Evolutionary conservation across 352 stramenopile species (phyloP), one percentile per base, ranked within the genome.

Genomic region (Globisporangium cylindrosporum): DNA sequence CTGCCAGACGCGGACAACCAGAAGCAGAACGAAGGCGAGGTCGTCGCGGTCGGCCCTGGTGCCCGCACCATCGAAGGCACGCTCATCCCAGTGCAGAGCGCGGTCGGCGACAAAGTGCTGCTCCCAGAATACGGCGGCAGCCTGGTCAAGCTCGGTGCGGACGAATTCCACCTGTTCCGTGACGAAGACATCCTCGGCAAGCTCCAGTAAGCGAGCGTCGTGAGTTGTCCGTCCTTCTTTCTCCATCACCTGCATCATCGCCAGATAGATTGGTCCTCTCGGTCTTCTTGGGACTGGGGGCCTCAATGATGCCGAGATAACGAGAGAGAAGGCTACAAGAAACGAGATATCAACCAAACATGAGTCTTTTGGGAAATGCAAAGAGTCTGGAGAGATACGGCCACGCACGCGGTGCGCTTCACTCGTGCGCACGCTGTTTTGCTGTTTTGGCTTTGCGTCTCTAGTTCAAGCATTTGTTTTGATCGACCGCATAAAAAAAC

Each of bases 121-220:
- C 84, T 99, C 59, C 96, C 96, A 10, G 95, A 98, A 82, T 99
- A 98, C 84, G 96, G 96, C 56, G 96, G 96, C 66, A 96, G 82
- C 67, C 77, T 94, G 63, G 84, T 99, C 41, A 98, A 98, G 76
- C 83, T 98, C 57, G 91, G 80, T 66, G 88, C 90, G 32, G 81
- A 98, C 58, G 95, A 98, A 80, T 87, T 97, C 73, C 93, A 97
- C 74, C 81, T 99, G 38, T 98, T 98, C 80, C 85, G 96, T 71
- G 94, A 99, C 78, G 93, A 98, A 36, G 96, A 99, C 81, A 98
- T 99, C 81, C 92, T 99, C 66, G 96, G 95, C 77, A 98, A 98
- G 84, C 96, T 98, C 79, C 80, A 94, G 75, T 94, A 92, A 77
- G 75, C 43, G 38, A 46, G 38, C 12, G 12, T 46, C 38, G 12